These are phyloP conservation scores for Fusarium illudens DNA, from an alignment of 2,329 filamentous ascomycete species.

Conservation along the genomic window DNA sequence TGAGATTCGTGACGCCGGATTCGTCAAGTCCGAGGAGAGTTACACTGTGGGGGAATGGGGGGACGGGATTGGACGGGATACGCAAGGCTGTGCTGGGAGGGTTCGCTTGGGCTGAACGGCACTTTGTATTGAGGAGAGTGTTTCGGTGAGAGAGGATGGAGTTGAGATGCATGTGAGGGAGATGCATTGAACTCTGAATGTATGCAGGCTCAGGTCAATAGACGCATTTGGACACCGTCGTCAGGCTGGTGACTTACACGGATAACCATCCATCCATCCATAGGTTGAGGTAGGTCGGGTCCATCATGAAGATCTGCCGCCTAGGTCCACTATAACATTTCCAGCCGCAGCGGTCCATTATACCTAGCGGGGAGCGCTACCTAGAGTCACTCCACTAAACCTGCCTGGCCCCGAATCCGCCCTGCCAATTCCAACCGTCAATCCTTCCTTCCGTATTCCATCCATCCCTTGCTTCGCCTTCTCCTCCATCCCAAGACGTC, in stretches of 20 bases:
- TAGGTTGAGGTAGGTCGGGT: neutral
- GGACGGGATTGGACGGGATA: neutral
- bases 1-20: neutral
- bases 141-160: neutral
- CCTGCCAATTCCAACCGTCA: neutral
- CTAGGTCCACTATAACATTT: neutral
- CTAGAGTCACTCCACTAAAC: slow-evolving; percentile 7
- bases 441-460: neutral
- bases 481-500: neutral
- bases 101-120: too few relatives aligned
- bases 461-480: neutral
- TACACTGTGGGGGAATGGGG: neutral
- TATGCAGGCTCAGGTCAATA: neutral
- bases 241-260: neutral
- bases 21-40: neutral
- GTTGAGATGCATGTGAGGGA: neutral
- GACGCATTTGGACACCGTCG: neutral
- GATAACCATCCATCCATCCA: neutral
- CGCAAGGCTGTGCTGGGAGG: slow-evolving; percentile 18
- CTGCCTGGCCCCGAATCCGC: neutral
- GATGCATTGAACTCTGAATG: neutral
- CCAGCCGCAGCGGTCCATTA: neutral
- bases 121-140: too few relatives aligned
- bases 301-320: neutral
- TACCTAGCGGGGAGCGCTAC: neutral